Conservation (phyloP, 2,329 filamentous ascomycete species). For the Ascosphaera apis region DNA sequence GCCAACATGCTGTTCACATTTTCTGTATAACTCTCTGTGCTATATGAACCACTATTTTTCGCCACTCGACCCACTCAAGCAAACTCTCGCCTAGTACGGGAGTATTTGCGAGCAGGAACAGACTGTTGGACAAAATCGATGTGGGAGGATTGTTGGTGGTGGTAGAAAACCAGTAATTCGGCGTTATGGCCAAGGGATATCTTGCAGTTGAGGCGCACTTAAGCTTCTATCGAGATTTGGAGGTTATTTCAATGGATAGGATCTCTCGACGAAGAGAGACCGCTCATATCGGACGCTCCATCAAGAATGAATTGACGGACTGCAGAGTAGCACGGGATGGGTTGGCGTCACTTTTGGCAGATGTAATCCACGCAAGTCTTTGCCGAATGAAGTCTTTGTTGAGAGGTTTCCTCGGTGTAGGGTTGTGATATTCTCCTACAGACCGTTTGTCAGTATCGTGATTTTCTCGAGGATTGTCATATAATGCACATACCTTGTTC, state of each 20-base stretch:
- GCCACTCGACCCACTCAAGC: too few species aligned
- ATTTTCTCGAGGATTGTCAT: constrained; percentile 7
- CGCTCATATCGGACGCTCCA: constrained; percentile 35
- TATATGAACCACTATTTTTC: neutral
- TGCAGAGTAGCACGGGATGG: constrained; percentile 69
- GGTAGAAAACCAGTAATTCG: too few species aligned
- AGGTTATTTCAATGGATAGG: too few species aligned
- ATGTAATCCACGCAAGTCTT: constrained; percentile 62
- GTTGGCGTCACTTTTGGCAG: constrained; percentile 54
- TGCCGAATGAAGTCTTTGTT: constrained; percentile 59
- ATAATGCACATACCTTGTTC: constrained; percentile 29
- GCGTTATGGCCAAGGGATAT: too few species aligned
- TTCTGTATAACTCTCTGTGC: neutral
- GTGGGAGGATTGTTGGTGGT: too few species aligned
- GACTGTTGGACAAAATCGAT: too few species aligned
- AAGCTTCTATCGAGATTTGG: too few species aligned
- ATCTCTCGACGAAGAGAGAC: too few species aligned
- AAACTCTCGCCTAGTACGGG: too few species aligned
- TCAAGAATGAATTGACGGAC: constrained; percentile 75
- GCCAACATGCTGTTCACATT: constrained; percentile 8
- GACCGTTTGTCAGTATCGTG: neutral
- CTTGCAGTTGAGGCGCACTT: too few species aligned
- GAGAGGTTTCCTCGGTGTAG: constrained; percentile 19
- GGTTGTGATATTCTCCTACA: constrained; percentile 13
- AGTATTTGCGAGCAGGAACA: too few species aligned